phyloP scores from a whole-genome alignment of 306 rosid genomes.

The Acmispon strigosus region DNA sequence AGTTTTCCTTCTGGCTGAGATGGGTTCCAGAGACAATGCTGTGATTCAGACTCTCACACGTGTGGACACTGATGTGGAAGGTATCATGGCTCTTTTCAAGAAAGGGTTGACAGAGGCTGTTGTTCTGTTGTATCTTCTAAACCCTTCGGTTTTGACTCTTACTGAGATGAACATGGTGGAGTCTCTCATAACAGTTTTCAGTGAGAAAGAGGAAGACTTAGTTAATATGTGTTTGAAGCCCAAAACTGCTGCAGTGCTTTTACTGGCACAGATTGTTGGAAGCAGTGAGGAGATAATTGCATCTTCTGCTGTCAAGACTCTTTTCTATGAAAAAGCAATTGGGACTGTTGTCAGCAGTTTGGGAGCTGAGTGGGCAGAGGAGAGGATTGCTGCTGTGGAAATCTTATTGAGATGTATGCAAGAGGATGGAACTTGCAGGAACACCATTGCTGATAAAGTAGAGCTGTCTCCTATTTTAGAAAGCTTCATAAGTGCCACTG shows the following conservation, averaged over 20 bases:
- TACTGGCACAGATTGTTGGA: constrained; percentile 53
- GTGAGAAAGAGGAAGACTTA: constrained; percentile 49
- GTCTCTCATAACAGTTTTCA: constrained; percentile 48
- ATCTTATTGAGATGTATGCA: constrained; percentile 71
- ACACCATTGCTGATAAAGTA: constrained; percentile 61
- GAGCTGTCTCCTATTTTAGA: constrained; percentile 61
- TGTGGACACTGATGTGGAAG: constrained; percentile 79
- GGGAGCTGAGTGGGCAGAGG: constrained; percentile 57
- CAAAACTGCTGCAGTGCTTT: constrained; percentile 64
- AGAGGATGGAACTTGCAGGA: constrained; percentile 75
- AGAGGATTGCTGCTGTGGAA: constrained; percentile 68
- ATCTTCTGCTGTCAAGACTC: constrained; percentile 35
- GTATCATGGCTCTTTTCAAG: constrained; percentile 61
- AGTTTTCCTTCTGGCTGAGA: constrained; percentile 70
- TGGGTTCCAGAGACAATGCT: constrained; percentile 61
- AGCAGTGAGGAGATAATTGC: constrained; percentile 39
- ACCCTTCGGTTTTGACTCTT: constrained; percentile 34
- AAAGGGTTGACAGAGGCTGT: constrained; percentile 76
- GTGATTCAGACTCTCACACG: constrained; percentile 68
- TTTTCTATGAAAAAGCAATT: constrained; percentile 42
- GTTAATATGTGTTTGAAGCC: constrained; percentile 56
- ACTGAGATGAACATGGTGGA: constrained; percentile 47
- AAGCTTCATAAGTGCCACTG: constrained; percentile 47
- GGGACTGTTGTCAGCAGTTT: constrained; percentile 49
- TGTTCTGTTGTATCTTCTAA: constrained; percentile 66